Conservation (phyloP, 805 yeast genomes). For the Kodamaea kaohsiungensis region DNA sequence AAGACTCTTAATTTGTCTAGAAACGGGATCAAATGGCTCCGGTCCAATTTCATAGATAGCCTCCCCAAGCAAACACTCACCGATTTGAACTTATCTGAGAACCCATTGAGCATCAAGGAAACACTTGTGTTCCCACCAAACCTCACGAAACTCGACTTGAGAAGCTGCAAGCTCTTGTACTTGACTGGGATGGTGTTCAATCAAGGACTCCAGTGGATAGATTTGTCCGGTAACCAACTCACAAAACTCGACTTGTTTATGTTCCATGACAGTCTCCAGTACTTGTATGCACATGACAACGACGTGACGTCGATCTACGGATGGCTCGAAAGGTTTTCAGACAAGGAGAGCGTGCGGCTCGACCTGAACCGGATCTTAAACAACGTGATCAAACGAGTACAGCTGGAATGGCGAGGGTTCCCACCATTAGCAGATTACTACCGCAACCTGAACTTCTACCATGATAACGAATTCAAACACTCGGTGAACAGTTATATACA, state of each 20-base stretch:
- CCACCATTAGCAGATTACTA: slow-evolving; percentile 2
- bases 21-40: not conserved
- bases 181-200: slow-evolving; percentile 1
- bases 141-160: slow-evolving; percentile 1
- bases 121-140: not conserved
- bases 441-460: slow-evolving; percentile 3
- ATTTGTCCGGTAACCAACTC: not conserved
- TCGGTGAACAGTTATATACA: slow-evolving; percentile 2
- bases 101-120: not conserved
- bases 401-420: slow-evolving; percentile 1
- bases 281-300: slow-evolving; percentile 1
- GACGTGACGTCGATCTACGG: not conserved
- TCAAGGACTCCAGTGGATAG: not conserved
- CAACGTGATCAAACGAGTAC: slow-evolving; percentile 1
- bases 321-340: not conserved
- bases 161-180: not conserved
- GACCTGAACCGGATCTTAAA: slow-evolving; percentile 1
- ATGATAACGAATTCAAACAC: not conserved
- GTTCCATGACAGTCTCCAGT: slow-evolving; percentile 1
- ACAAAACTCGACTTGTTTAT: slow-evolving; percentile 2
- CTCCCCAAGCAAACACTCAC: not conserved
- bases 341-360: slow-evolving; percentile 1
- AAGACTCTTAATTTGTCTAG: not conserved
- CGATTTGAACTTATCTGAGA: not conserved
- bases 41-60: not conserved